Conservation (phyloP, 1,284 basidiomycete genomes). For the Wolfiporia cocos region DNA sequence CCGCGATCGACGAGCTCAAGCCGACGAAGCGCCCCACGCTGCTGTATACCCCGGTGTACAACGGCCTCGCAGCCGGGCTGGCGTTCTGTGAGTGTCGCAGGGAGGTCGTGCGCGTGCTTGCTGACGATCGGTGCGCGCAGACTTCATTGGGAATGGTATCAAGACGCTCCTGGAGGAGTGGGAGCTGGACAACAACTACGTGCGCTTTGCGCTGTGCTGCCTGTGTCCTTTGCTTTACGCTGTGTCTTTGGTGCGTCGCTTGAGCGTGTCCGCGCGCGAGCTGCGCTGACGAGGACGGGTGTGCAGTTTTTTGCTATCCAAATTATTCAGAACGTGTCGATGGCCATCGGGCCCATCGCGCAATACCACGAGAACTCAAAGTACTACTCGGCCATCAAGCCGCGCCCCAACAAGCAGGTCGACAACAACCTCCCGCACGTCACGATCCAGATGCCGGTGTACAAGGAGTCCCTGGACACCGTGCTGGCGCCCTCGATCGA, state of each 20-base stretch:
- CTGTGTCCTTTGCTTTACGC: conserved; percentile 38
- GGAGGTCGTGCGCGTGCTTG: background rate
- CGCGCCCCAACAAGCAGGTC: conserved; percentile 33
- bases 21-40: conserved; percentile 30
- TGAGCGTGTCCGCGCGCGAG: background rate
- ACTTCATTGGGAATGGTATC: conserved; percentile 34
- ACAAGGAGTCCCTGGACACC: conserved; percentile 39
- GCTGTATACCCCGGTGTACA: conserved; percentile 40
- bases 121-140: conserved; percentile 19
- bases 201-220: conserved; percentile 36
- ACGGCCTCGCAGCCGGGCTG: conserved; percentile 38
- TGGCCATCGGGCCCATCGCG: conserved; percentile 41
- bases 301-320: conserved; percentile 29
- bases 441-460: conserved; percentile 53
- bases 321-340: conserved; percentile 33
- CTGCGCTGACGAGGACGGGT: too few species aligned
- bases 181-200: conserved; percentile 37
- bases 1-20: conserved; percentile 24
- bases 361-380: conserved; percentile 44
- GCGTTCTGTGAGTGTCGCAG: conserved; percentile 25
- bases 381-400: conserved; percentile 40
- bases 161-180: conserved; percentile 38
- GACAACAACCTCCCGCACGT: conserved; percentile 44
- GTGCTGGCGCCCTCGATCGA: conserved; percentile 39
- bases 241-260: conserved; percentile 30